Percentiles rank a stretch among this genome's conserved stretches.
Conservation (phyloP, 129 eudicot species). For the Flaveria ramosissima region DNA sequence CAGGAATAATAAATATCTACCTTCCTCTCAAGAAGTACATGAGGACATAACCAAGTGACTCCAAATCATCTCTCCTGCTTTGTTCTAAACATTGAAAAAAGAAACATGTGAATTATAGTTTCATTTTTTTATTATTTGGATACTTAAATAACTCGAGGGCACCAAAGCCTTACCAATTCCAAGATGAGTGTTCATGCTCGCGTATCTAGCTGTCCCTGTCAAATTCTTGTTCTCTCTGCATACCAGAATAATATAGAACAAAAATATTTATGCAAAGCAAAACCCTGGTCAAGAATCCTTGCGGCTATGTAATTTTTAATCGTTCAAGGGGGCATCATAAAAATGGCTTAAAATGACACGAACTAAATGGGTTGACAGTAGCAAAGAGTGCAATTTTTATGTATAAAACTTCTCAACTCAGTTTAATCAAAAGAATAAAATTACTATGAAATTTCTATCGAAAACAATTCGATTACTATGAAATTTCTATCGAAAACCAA, state of each 20-base stretch:
- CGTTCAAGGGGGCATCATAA: no score
- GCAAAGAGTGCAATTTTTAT: no score
- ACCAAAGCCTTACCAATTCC: constrained; percentile 33
- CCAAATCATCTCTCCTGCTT: constrained; percentile 95
- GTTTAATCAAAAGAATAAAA: no score
- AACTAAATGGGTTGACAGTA: no score
- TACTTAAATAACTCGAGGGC: background rate
- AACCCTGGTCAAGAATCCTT: background rate
- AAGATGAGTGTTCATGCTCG: constrained; percentile 43
- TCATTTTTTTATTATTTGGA: background rate
- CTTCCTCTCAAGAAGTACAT: constrained; percentile 98
- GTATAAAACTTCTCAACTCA: no score
- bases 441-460: no score
- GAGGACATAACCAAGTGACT: constrained; percentile 92
- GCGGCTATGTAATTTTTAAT: no score
- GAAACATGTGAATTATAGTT: constrained; percentile 1
- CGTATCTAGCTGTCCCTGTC: constrained; percentile 44
- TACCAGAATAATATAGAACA: no score
- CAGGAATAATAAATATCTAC: constrained; percentile 30
- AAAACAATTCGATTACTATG: no score
- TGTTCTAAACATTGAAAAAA: constrained; percentile 55
- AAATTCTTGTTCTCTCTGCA: constrained; percentile 43
- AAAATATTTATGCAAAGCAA: background rate
- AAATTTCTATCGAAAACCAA: no score
- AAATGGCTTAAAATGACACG: no score